These are phyloP conservation scores for Mayamaea pseudoterrestris DNA, from an alignment of 108 stramenopile genomes.

Conservation along the genomic window DNA sequence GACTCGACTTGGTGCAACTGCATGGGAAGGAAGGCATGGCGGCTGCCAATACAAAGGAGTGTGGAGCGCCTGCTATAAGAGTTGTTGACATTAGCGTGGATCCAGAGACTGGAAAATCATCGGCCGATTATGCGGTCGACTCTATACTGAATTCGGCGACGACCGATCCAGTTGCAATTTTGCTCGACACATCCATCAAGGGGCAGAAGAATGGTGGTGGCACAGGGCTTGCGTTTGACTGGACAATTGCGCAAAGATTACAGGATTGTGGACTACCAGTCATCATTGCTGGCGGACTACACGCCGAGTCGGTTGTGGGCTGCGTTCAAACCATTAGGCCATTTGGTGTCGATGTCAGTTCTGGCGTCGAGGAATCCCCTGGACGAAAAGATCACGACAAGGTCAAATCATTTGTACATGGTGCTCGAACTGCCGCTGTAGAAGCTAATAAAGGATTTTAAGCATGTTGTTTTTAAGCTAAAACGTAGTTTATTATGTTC, in stretches of 20 bases:
- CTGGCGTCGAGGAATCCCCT: slow-evolving; percentile 82
- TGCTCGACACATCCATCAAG: slow-evolving; percentile 91
- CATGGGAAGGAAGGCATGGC: slow-evolving; percentile 91
- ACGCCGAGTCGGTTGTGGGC: slow-evolving; percentile 72
- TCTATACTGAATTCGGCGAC: slow-evolving; percentile 42
- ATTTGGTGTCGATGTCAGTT: slow-evolving; percentile 92
- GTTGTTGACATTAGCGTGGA: slow-evolving; percentile 86
- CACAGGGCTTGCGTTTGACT: slow-evolving; percentile 91
- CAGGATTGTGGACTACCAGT: slow-evolving; percentile 85
- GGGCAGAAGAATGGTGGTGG: slow-evolving; percentile 78
- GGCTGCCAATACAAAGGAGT: slow-evolving; percentile 44
- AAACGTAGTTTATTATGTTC: no score
- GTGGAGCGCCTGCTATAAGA: slow-evolving; percentile 78
- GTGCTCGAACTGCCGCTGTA: slow-evolving; percentile 55
- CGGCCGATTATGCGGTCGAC: slow-evolving; percentile 40
- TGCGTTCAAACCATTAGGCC: slow-evolving; percentile 59
- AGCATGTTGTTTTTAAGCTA: no score
- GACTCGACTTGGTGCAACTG: slow-evolving; percentile 93
- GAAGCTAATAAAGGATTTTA: slow-evolving; percentile 80
- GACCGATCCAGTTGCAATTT: slow-evolving; percentile 68
- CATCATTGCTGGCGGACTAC: slow-evolving; percentile 94
- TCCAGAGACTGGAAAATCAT: slow-evolving; percentile 30
- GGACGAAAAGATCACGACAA: slow-evolving; percentile 83
- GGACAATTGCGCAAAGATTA: slow-evolving; percentile 71
- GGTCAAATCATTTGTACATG: slow-evolving; percentile 62